These are phyloP conservation scores for Physcomitrium patens DNA, from an alignment of 225 moss, liverwort and hornwort genomes.

Conservation along the genomic window DNA sequence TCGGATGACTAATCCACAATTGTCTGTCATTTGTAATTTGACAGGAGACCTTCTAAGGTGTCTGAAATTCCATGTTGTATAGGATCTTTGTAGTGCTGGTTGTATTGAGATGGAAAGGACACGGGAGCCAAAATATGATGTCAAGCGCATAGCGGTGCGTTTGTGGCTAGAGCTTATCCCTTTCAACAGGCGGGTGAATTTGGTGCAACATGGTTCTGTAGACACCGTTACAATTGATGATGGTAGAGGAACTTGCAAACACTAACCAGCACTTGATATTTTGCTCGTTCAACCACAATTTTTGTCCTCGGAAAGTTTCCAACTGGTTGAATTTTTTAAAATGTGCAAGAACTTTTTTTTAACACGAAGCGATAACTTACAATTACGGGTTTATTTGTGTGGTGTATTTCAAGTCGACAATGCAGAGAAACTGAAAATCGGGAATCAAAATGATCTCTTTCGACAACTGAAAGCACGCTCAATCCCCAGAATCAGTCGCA, in stretches of 20 bases:
- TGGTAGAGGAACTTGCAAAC: slow-evolving; percentile 37
- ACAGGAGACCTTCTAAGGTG: neutral
- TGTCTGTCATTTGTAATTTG: neutral
- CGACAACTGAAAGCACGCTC: slow-evolving; percentile 65
- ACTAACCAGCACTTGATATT: neutral
- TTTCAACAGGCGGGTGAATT: slow-evolving; percentile 64
- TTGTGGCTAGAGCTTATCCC: slow-evolving; percentile 67
- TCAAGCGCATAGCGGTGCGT: slow-evolving; percentile 73
- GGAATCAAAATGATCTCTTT: slow-evolving; percentile 65
- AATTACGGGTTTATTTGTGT: neutral
- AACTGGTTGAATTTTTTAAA: neutral
- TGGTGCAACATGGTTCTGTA: slow-evolving; percentile 77
- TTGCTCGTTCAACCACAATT: neutral
- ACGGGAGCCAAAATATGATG: slow-evolving; percentile 69
- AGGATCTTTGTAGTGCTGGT: slow-evolving; percentile 53
- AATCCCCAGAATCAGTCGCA: slow-evolving; percentile 64
- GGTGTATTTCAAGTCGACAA: slow-evolving; percentile 50
- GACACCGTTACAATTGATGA: slow-evolving; percentile 63
- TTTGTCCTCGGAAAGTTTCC: neutral
- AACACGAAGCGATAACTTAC: neutral
- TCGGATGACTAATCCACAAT: neutral
- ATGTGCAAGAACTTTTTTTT: neutral
- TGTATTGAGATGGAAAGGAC: slow-evolving; percentile 78
- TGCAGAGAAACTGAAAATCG: slow-evolving; percentile 54
- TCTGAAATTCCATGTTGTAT: neutral